phyloP scores from a whole-genome alignment of 306 rosid species.

The Vigna mungo region DNA sequence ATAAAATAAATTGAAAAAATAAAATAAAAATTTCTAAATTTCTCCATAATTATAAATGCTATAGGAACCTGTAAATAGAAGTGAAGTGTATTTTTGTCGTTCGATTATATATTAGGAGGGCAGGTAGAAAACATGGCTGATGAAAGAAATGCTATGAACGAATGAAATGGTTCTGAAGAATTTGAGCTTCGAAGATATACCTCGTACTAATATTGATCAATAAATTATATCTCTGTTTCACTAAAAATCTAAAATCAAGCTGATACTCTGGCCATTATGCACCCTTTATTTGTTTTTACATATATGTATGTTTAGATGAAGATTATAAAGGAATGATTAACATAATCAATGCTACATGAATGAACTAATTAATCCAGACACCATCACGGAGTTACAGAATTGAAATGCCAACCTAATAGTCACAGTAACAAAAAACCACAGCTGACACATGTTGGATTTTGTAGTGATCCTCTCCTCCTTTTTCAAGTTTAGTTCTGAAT shows the following conservation, averaged over 20 bases:
- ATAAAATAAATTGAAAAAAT: too few species aligned
- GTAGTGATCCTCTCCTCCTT: conserved; percentile 59
- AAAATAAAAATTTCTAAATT: too few species aligned
- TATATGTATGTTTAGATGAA: neutral
- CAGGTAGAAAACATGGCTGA: too few species aligned
- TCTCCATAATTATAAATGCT: too few species aligned
- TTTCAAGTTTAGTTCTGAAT: conserved; percentile 49
- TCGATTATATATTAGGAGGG: too few species aligned
- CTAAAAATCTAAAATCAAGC: neutral
- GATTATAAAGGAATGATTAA: neutral
- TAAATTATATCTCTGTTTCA: neutral
- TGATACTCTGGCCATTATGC: neutral
- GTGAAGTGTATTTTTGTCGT: too few species aligned
- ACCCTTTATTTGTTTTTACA: neutral
- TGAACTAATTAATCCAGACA: conserved; percentile 12
- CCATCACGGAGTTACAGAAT: neutral
- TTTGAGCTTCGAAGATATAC: neutral
- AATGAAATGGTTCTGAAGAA: neutral
- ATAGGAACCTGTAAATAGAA: too few species aligned
- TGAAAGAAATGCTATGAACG: neutral
- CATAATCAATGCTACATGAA: neutral
- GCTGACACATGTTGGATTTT: conserved; percentile 58
- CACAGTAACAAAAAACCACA: conserved; percentile 47
- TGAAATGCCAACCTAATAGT: conserved; percentile 40
- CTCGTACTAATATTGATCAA: neutral